Conservation (phyloP, 179 eudicot genomes). For the Actinidia polygama region DNA sequence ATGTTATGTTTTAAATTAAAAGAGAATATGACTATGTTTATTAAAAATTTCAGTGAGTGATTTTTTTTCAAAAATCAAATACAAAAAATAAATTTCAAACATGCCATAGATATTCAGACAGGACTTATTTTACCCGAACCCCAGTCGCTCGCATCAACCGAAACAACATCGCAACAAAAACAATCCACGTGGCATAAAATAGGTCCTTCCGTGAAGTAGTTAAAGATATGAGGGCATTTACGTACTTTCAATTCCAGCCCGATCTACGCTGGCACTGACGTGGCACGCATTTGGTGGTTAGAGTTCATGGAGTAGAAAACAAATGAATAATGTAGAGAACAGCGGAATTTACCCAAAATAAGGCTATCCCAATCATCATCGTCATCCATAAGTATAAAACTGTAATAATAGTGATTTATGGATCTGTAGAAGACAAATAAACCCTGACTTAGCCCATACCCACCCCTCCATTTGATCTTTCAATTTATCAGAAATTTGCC, state of each 20-base stretch:
- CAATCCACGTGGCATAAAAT: neutral
- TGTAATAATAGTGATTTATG: neutral
- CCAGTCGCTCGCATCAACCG: too few relatives aligned
- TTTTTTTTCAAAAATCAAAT: too few relatives aligned
- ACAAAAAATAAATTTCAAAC: too few relatives aligned
- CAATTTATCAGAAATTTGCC: neutral
- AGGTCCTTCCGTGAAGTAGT: neutral
- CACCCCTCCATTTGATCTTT: neutral
- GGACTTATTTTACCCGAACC: too few relatives aligned
- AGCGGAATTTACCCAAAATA: neutral
- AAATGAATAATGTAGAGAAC: neutral
- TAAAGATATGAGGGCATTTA: neutral
- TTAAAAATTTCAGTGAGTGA: too few relatives aligned
- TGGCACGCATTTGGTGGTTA: neutral
- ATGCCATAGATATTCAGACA: too few relatives aligned
- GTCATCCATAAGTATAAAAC: constrained; percentile 9
- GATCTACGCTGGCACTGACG: neutral
- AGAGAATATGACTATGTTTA: too few relatives aligned
- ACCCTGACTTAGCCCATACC: neutral
- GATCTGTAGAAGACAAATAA: neutral
- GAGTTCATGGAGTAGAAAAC: neutral
- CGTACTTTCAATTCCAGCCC: too few relatives aligned
- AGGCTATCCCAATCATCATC: constrained; percentile 10
- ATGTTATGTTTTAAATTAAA: too few relatives aligned
- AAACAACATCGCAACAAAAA: neutral